These are phyloP conservation scores for Capronia epimyces DNA, from an alignment of 2,329 filamentous ascomycete species.

Conservation along the genomic window DNA sequence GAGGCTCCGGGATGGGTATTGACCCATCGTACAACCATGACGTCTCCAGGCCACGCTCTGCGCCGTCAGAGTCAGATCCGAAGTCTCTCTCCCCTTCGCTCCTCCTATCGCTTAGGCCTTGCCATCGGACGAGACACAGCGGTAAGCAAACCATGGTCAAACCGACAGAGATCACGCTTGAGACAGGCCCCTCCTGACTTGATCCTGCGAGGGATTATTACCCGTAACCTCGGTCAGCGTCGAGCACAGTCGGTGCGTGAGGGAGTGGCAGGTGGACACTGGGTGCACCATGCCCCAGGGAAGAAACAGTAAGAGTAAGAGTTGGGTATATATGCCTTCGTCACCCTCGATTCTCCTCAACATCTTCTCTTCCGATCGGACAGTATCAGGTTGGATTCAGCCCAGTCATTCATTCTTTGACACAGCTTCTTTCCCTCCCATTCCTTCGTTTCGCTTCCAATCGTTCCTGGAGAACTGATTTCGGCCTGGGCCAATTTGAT, in stretches of 20 bases:
- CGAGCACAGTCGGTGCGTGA: neutral
- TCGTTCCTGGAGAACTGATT: constrained; percentile 22
- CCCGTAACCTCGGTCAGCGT: neutral
- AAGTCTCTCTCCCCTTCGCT: neutral
- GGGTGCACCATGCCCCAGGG: neutral
- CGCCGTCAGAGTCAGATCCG: neutral
- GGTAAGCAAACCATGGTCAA: neutral
- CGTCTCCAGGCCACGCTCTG: neutral
- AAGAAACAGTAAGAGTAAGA: neutral
- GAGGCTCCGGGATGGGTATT: neutral
- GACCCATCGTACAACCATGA: neutral
- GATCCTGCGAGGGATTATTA: neutral
- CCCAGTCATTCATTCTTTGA: constrained; percentile 1
- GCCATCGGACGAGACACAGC: neutral
- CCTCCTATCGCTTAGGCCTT: neutral
- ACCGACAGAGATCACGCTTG: neutral
- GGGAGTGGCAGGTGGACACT: neutral
- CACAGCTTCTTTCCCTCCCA: neutral
- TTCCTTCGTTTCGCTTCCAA: constrained; percentile 8
- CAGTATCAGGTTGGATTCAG: constrained; percentile 5
- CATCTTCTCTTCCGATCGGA: constrained; percentile 5
- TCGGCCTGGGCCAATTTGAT: constrained; percentile 9
- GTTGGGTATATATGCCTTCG: constrained; percentile 3
- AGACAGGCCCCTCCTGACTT: neutral
- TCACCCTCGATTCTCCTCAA: neutral